Conservation (phyloP, 306 rosid species). For the Albizia julibrissin region DNA sequence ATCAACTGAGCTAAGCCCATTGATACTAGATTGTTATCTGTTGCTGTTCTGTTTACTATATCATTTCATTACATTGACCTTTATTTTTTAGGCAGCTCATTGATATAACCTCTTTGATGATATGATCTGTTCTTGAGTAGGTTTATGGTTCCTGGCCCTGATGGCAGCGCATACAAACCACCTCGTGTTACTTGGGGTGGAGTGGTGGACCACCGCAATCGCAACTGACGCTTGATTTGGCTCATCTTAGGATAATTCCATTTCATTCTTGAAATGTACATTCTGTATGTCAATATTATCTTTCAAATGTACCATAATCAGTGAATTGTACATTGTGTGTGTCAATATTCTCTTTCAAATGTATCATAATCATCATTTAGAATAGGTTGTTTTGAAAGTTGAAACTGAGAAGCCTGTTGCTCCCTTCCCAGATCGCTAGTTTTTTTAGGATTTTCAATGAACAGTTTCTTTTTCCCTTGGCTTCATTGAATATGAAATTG, state of each 20-base stretch:
- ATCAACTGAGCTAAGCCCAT: neutral
- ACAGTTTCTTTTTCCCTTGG: too few relatives aligned
- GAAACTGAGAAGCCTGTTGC: neutral
- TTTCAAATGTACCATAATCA: neutral
- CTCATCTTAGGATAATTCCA: constrained; percentile 21
- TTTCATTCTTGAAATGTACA: constrained; percentile 39
- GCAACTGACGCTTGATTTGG: constrained; percentile 56
- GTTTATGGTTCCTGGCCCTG: constrained; percentile 63
- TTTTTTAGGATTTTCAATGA: constrained; percentile 9
- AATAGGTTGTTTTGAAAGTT: constrained; percentile 8
- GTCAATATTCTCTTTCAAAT: neutral
- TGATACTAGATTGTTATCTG: constrained; percentile 3
- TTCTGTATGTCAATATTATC: constrained; percentile 7
- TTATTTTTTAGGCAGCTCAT: neutral
- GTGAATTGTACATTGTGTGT: constrained; percentile 43
- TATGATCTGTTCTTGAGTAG: constrained; percentile 40
- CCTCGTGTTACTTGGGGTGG: neutral
- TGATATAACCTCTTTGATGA: neutral
- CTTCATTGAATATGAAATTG: too few relatives aligned
- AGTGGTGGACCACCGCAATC: too few relatives aligned
- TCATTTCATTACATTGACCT: neutral
- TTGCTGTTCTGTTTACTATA: neutral
- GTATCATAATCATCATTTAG: constrained; percentile 4
- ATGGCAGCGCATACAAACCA: constrained; percentile 47
- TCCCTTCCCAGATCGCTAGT: neutral